phyloP scores from a whole-genome alignment of 805 yeast genomes.

The Hanseniaspora taiwanica region DNA sequence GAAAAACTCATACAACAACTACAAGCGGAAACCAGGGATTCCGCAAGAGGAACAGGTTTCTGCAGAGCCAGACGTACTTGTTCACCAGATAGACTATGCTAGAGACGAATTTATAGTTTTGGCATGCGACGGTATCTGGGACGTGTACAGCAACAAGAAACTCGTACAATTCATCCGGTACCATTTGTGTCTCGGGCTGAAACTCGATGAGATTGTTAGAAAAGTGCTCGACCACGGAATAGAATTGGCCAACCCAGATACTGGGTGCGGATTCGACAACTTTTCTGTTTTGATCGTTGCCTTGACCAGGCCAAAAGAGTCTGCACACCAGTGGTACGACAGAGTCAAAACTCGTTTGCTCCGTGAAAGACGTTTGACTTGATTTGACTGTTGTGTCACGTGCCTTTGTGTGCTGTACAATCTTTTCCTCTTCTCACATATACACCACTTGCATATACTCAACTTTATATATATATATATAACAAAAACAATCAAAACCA shows the following conservation, averaged over 20 bases:
- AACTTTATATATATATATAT: too few relatives aligned
- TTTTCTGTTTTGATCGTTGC: constrained; percentile 67
- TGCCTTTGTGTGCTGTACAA: too few relatives aligned
- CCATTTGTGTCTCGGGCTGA: constrained; percentile 43
- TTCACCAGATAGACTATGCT: constrained; percentile 31
- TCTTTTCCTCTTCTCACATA: too few relatives aligned
- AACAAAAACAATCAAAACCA: not conserved
- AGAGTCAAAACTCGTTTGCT: constrained; percentile 33
- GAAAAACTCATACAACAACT: constrained; percentile 22
- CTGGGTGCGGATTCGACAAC: constrained; percentile 74
- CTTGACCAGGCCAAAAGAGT: constrained; percentile 32
- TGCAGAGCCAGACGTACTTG: constrained; percentile 62
- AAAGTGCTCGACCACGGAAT: constrained; percentile 52
- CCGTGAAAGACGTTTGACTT: constrained; percentile 17
- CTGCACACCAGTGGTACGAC: constrained; percentile 45
- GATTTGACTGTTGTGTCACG: too few relatives aligned
- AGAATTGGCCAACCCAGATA: constrained; percentile 54
- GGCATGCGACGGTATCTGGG: constrained; percentile 84
- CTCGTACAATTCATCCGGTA: constrained; percentile 42
- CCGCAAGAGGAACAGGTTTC: constrained; percentile 72
- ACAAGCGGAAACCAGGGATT: constrained; percentile 24
- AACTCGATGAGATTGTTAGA: constrained; percentile 44
- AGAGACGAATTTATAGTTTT: constrained; percentile 56
- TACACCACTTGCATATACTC: too few relatives aligned
- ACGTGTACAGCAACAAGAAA: constrained; percentile 45